Percentiles rank a stretch among this genome's conserved stretches.
Conservation (phyloP, 768 basidiomycete species). For the Lentinula detonsa region DNA sequence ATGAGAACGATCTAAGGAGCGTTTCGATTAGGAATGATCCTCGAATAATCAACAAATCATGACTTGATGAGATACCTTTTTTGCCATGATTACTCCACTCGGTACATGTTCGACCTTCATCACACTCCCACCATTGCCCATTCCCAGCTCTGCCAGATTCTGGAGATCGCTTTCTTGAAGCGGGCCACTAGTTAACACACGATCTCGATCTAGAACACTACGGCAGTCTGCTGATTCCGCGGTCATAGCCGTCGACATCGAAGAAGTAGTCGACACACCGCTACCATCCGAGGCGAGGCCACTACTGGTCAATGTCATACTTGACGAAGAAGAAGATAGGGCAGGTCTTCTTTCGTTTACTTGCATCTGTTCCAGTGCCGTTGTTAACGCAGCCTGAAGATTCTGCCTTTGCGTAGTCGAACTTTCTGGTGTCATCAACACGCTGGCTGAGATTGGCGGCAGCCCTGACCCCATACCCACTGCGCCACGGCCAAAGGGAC, state of each 20-base stretch:
- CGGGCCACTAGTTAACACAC: neutral
- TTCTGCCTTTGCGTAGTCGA: slow-evolving; percentile 56
- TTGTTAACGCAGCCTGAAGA: slow-evolving; percentile 77
- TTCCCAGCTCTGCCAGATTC: slow-evolving; percentile 85
- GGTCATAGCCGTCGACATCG: neutral
- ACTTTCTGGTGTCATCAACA: slow-evolving; percentile 46
- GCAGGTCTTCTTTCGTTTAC: neutral
- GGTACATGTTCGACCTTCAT: slow-evolving; percentile 92
- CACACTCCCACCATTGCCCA: slow-evolving; percentile 96
- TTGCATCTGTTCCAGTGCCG: slow-evolving; percentile 82
- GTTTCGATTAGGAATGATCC: neutral
- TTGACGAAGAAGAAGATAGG: neutral
- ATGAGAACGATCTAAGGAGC: slow-evolving; percentile 78
- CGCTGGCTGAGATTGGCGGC: slow-evolving; percentile 19
- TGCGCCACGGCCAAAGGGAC: neutral
- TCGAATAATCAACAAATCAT: neutral
- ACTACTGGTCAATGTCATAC: neutral
- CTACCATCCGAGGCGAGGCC: neutral
- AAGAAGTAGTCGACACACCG: neutral
- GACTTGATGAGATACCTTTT: slow-evolving; percentile 57
- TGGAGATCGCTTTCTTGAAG: slow-evolving; percentile 85
- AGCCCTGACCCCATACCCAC: neutral
- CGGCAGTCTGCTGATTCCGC: neutral
- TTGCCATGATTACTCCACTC: slow-evolving; percentile 92
- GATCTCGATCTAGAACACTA: neutral